Evolutionary conservation across 805 yeast species (phyloP).

Genomic region (Wickerhamiella siamensis): DNA sequence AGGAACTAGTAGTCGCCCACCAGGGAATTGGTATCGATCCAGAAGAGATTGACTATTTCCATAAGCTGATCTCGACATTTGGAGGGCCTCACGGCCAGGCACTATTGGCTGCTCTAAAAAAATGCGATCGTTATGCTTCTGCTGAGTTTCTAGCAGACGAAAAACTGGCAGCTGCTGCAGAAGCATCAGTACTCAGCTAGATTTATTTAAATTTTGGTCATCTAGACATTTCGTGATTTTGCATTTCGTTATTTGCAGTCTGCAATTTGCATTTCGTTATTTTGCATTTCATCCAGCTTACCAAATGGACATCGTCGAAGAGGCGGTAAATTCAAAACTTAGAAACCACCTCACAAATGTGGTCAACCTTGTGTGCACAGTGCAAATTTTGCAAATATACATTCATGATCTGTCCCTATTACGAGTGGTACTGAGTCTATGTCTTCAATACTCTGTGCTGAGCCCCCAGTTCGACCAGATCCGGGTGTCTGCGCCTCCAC

Average conservation of each 20-base stretch:
- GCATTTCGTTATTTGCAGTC: too few species aligned
- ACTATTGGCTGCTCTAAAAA: slow-evolving; percentile 10
- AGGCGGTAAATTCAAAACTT: background rate
- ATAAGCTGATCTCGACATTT: slow-evolving; percentile 8
- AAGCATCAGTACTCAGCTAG: too few species aligned
- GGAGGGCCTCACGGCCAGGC: slow-evolving; percentile 9
- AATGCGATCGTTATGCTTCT: slow-evolving; percentile 12
- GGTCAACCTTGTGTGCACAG: background rate
- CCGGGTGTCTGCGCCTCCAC: background rate
- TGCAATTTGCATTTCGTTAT: too few species aligned
- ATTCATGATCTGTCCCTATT: slow-evolving; percentile 4
- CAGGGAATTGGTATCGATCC: slow-evolving; percentile 17
- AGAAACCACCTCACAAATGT: background rate
- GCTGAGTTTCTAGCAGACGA: slow-evolving; percentile 15
- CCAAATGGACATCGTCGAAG: background rate
- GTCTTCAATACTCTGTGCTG: slow-evolving; percentile 2
- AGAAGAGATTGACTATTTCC: slow-evolving; percentile 14
- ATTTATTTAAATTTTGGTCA: too few species aligned
- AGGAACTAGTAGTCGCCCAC: slow-evolving; percentile 11
- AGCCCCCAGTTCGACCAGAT: slow-evolving; percentile 1
- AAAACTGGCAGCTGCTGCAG: background rate
- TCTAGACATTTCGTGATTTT: too few species aligned
- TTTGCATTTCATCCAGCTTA: too few species aligned
- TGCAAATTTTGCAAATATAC: slow-evolving; percentile 4
- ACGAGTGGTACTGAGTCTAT: background rate